Base-by-base conservation (phyloP, 768 basidiomycete genomes). In the Tylopilus felleus region DNA sequence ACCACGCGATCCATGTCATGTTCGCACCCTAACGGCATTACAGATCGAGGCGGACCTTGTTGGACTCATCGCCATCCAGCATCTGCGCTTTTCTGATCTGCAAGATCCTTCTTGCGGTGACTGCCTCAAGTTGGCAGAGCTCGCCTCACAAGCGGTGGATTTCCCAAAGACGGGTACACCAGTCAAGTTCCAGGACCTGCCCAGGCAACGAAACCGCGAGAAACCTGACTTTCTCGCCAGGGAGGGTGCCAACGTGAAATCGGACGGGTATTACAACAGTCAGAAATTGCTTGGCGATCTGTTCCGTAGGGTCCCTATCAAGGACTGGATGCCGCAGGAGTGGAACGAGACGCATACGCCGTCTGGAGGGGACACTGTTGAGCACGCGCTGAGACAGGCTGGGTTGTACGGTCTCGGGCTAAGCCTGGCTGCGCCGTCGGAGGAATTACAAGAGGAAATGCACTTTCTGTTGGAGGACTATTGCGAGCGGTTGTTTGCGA, bases 81-180 rank as follows among this genome's bases (percentile, higher is more conserved):
- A 77, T 47, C 69, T 81, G 22, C 68, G 76, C 10, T 75, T 75
- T 47, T 73, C 76, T 22, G 80, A 81, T 56, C 57, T 62, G 33
- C 55, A 68, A 6, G 71, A 72, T 36, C 72, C 72, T 1, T 65
- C 60, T 19, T 74, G 73, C 25, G 0, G 3, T 0, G 66, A 73
- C 4, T 80, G 80, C 52, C 56, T 78, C 17, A 59, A 31, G 39
- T 64, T 81, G 12, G 80, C 80, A 2, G 68, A 75, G 55, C 60
- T 73, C 1, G 77, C 78, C 7, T 77, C 76, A 0, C 73, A 76
- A 51, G 78, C 78, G 5, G 78, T 80, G 2, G 78, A 80, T 61
- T 80, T 76, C 43, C 73, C 69, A 0, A 80, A 80, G 51, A 75
- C 72, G 5, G 78, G 78, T 5, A 70, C 71, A 2, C 61, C 77